Base-by-base conservation (phyloP, 495 filamentous ascomycete species). In the Talaromyces borbonicus region DNA sequence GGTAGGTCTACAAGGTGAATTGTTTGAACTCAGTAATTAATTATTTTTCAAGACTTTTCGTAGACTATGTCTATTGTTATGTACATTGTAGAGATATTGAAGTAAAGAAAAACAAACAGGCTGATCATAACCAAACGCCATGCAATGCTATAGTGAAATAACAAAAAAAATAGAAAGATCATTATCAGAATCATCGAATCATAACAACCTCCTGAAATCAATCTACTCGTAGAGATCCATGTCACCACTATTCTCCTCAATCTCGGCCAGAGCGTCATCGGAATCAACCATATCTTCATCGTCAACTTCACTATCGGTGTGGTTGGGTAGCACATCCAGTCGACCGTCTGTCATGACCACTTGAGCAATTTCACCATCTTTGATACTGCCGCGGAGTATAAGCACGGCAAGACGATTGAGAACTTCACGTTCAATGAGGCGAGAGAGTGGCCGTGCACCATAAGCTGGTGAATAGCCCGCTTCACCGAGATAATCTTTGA, bases 391-490 rank as follows among this genome's bases (percentile, higher is more conserved):
- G 25, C 88, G 74, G 11, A 98, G 76, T 41, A 98, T 87, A 45
- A 95, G 72, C 19, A 98, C 82, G 0, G 92, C 92, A 45, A 98
- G 67, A 25, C 81, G 81, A 62, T 98, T 98, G 50, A 98, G 78
- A 23, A 98, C 85, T 62, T 98, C 92, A 63, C 88, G 87, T 69
- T 98, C 71, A 50, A 98, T 93, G 52, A 98, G 74, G 27, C 92
- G 75, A 29, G 79, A 79, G 5, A 98, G 68, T 16, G 92, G 92
- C 29, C 92, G 73, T 25, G 92, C 92, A 60, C 92, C 92, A 52
- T 98, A 98, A 0, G 85, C 87, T 1, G 92, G 92, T 4, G 83
- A 90, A 67, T 98, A 97, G 4, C 92, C 92, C 0, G 87, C 83
- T 18, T 72, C 74, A 51, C 87, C 92, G 8, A 98, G 72, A 58